phyloP scores from a whole-genome alignment of 2,329 filamentous ascomycete species.

The Paecilomyces variotii region DNA sequence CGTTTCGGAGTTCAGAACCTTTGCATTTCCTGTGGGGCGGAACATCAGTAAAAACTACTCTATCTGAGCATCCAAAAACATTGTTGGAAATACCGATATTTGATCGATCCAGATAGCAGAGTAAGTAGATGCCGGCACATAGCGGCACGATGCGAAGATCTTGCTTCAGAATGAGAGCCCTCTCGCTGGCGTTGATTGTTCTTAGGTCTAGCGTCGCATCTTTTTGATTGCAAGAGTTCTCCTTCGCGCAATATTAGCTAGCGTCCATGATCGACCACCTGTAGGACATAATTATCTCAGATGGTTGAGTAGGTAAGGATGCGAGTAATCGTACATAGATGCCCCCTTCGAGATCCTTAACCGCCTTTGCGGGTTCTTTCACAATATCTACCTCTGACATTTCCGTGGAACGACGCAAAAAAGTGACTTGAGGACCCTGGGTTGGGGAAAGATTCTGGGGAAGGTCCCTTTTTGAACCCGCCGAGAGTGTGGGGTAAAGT shows the following conservation, averaged over 20 bases:
- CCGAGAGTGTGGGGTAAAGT: background rate
- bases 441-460: background rate
- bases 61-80: background rate
- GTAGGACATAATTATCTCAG: too few relatives aligned
- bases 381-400: background rate
- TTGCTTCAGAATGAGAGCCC: conserved; percentile 47
- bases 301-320: background rate
- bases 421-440: background rate
- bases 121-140: conserved; percentile 56
- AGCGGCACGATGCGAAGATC: conserved; percentile 58
- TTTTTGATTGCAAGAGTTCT: conserved; percentile 1
- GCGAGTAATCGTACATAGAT: background rate
- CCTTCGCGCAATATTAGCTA: background rate
- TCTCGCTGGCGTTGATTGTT: conserved; percentile 13
- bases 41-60: conserved; percentile 6
- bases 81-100: conserved; percentile 50
- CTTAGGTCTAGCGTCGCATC: conserved; percentile 4
- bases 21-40: conserved; percentile 45
- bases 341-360: background rate
- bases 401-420: background rate
- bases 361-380: background rate
- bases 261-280: background rate
- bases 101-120: conserved; percentile 60
- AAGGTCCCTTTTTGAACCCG: background rate
- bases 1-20: conserved; percentile 55